Evolutionary conservation across 352 stramenopile genomes (phyloP).

Genomic region (Pythium sp.): DNA sequence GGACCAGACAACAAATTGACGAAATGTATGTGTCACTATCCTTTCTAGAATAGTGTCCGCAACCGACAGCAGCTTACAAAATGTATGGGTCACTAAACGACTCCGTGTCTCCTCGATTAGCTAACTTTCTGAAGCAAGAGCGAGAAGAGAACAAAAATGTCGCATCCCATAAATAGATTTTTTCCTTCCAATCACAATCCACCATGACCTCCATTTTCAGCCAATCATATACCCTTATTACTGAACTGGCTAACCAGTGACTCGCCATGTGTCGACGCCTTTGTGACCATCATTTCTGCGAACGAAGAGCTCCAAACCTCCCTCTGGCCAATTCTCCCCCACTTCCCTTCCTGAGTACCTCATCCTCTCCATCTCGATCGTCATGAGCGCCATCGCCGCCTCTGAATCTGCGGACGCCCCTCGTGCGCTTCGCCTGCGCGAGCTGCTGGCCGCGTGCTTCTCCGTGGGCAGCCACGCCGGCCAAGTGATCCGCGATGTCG

Average conservation of each 20-base stretch:
- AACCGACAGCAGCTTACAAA: no score
- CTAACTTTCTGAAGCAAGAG: slow-evolving; percentile 7
- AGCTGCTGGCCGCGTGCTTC: slow-evolving; percentile 59
- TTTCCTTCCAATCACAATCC: neutral
- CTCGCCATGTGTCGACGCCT: slow-evolving; percentile 7
- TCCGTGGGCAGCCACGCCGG: slow-evolving; percentile 49
- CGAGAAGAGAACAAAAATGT: neutral
- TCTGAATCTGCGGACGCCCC: slow-evolving; percentile 12
- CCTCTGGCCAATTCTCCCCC: neutral
- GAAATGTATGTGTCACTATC: neutral
- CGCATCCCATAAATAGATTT: neutral
- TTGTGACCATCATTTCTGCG: slow-evolving; percentile 4
- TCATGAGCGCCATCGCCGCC: slow-evolving; percentile 6
- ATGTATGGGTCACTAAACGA: neutral
- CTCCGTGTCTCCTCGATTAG: neutral
- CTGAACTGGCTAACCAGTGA: slow-evolving; percentile 1
- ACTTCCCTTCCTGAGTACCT: neutral
- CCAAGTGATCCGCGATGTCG: slow-evolving; percentile 68
- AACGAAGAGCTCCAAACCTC: slow-evolving; percentile 3
- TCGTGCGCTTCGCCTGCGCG: slow-evolving; percentile 24
- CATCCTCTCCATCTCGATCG: neutral
- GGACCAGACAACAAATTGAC: neutral
- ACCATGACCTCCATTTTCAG: neutral
- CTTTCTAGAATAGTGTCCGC: neutral
- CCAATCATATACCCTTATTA: neutral